phyloP scores from a whole-genome alignment of 805 yeast species.

The Pichia manshurica region DNA sequence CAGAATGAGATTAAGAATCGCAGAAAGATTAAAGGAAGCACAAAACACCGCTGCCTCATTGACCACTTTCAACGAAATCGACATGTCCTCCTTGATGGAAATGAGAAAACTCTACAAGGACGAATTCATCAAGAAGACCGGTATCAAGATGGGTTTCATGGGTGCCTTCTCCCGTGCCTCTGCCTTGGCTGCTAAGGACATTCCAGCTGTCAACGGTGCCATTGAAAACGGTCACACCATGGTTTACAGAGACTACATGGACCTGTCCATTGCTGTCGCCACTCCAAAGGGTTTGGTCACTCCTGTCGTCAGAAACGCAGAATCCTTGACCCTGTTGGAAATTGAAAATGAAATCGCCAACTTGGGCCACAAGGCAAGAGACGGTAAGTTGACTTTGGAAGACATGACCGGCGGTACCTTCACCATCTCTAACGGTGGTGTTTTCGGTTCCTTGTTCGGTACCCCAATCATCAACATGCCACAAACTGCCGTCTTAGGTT shows the following conservation, averaged over 20 bases:
- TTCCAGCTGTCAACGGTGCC: conserved; percentile 93
- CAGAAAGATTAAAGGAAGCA: conserved; percentile 98
- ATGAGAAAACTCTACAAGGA: conserved; percentile 97
- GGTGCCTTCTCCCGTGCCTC: conserved; percentile 95
- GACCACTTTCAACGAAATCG: conserved; percentile 97
- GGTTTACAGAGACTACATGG: conserved; percentile 94
- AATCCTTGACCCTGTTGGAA: conserved; percentile 79
- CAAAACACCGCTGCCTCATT: conserved; percentile 98
- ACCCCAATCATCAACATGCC: conserved; percentile 98
- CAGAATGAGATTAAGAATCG: conserved; percentile 98
- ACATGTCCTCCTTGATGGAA: conserved; percentile 86
- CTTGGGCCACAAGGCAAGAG: conserved; percentile 91
- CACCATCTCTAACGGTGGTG: conserved; percentile 99
- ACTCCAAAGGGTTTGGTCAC: conserved; percentile 99
- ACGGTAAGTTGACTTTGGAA: conserved; percentile 91
- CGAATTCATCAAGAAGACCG: conserved; percentile 88
- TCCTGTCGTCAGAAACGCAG: conserved; percentile 96
- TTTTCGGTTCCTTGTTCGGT: conserved; percentile 94
- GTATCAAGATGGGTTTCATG: conserved; percentile 96
- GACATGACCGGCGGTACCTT: conserved; percentile 99
- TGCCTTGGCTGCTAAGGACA: conserved; percentile 86
- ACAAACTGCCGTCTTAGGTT: conserved; percentile 95
- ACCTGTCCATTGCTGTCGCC: conserved; percentile 94
- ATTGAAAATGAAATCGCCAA: conserved; percentile 79
- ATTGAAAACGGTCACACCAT: conserved; percentile 89